phyloP scores from a whole-genome alignment of 257 asterid genomes.

The Handroanthus guayacan region DNA sequence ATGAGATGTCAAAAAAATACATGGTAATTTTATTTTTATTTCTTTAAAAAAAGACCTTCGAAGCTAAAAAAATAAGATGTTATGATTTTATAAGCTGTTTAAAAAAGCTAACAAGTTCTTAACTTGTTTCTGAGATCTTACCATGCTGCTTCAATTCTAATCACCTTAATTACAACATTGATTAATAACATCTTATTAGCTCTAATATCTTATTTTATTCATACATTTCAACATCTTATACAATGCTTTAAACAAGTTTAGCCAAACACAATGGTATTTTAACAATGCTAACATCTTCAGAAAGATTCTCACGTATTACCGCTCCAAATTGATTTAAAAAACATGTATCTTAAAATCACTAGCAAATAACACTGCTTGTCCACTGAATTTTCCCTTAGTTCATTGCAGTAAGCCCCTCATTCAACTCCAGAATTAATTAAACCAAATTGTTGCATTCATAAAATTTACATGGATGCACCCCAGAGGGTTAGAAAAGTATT shows the following conservation, averaged over 20 bases:
- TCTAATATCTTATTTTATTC: no score
- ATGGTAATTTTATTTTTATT: no score
- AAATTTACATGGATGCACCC: slow-evolving; percentile 6
- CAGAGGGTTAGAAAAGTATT: not conserved
- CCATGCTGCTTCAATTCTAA: no score
- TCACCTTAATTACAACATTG: no score
- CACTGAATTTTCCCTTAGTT: not conserved
- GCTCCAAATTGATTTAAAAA: not conserved
- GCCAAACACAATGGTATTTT: no score
- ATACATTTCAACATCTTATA: no score
- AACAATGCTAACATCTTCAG: not conserved
- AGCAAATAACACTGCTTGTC: slow-evolving; percentile 7
- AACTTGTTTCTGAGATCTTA: no score
- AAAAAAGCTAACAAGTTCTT: not conserved
- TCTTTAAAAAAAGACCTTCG: no score
- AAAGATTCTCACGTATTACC: not conserved
- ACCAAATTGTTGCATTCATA: not conserved
- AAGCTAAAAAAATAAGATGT: not conserved
- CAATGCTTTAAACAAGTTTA: no score
- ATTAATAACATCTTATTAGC: no score
- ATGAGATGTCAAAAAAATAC: no score
- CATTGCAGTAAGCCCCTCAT: not conserved
- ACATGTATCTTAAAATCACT: slow-evolving; percentile 17
- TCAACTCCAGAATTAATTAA: not conserved
- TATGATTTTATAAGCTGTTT: no score